Base-by-base conservation (phyloP, 768 basidiomycete genomes). In the Naganishia vishniacii region DNA sequence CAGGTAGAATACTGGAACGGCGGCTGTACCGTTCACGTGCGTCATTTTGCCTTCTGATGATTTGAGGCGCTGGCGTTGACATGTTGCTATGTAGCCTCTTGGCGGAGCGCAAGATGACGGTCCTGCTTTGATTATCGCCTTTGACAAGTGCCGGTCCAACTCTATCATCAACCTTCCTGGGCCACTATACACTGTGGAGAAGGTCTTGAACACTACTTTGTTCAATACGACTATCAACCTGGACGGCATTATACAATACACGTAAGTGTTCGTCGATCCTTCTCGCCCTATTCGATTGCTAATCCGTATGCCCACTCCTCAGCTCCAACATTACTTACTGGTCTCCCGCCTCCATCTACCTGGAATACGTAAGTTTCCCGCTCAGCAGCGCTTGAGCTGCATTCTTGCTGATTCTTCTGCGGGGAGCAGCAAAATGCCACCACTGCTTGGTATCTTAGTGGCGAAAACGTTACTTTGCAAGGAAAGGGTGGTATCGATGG, bases 401-500 rank as follows among this genome's bases (percentile, higher is more conserved):
- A 11, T 2, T 20, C 29, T 71, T 84, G 2, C 83, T 83, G 29
- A 83, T 83, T 5, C 73, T 81, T 83, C 63, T 77, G 83, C 42
- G 32, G 75, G 15, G 8, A 69, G 84, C 45, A 68, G 67, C 69
- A 72, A 65, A 70, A 69, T 45, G 70, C 70, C 9, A 70, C 71
- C 11, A 72, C 69, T 7, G 66, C 62, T 44, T 72, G 69, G 70
- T 64, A 69, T 47, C 68, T 71, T 32, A 49, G 59, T 5, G 71
- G 70, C 1, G 37, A 64, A 37, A 67, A 67, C 32, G 61, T 71
- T 18, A 68, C 68, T 18, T 60, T 72, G 16, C 81, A 82, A 61
- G 85, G 86, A 7, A 84, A 85, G 37, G 85, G 85, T 12, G 84
- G 83, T 2, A 78, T 87, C 18, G 84, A 86, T 70, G 86, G 85